Conservation (phyloP, 257 asterid genomes). For the Solanum sejunctum region DNA sequence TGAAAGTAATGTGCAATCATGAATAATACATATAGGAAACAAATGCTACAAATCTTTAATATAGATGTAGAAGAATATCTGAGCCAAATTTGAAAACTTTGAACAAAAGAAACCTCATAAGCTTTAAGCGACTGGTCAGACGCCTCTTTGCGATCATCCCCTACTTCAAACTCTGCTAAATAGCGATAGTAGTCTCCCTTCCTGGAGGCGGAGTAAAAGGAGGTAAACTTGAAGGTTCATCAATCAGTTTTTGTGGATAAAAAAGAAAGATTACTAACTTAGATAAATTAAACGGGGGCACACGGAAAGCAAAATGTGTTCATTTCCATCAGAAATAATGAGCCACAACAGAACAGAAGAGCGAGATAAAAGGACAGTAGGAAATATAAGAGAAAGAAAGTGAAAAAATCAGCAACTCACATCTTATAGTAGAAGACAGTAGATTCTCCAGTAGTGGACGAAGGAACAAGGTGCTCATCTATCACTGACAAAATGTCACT, state of each 20-base stretch:
- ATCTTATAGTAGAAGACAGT: slow-evolving; percentile 71
- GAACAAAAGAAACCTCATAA: slow-evolving; percentile 29
- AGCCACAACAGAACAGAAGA: not conserved
- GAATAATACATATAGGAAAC: not conserved
- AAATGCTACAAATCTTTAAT: not conserved
- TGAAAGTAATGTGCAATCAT: not conserved
- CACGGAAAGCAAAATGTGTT: not conserved
- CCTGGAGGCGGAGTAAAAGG: slow-evolving; percentile 13
- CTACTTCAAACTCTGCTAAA: slow-evolving; percentile 45
- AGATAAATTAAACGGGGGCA: not conserved
- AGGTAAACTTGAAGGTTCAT: not conserved
- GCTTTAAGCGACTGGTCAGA: slow-evolving; percentile 55
- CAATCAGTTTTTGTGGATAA: not conserved
- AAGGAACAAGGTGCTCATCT: slow-evolving; percentile 67
- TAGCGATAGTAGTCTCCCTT: slow-evolving; percentile 58
- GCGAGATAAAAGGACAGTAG: not conserved
- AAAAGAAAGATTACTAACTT: not conserved
- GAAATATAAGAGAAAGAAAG: not conserved
- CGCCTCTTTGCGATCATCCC: slow-evolving; percentile 41
- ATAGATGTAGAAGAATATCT: not conserved
- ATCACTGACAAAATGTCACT: slow-evolving; percentile 55
- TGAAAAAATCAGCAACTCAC: slow-evolving; percentile 19
- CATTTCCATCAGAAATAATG: not conserved
- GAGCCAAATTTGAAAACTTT: not conserved
- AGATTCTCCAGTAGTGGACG: slow-evolving; percentile 66